Evolutionary conservation across 2,329 filamentous ascomycete species (phyloP).

Genomic region (Ceratocystis papillata): DNA sequence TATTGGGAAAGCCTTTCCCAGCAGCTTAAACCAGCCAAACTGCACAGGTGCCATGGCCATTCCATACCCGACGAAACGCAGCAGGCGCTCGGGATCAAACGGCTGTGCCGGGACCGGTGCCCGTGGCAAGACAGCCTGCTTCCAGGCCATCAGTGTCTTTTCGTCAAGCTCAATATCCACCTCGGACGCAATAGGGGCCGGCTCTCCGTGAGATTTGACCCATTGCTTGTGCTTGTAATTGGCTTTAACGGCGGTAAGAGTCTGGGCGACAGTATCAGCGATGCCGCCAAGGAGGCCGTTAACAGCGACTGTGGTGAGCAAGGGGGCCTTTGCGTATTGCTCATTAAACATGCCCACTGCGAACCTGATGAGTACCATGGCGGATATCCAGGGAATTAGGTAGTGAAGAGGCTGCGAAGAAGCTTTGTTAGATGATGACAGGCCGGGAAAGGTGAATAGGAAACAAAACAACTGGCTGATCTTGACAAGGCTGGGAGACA

Average conservation of each 20-base stretch:
- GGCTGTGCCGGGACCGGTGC: slow-evolving; percentile 33
- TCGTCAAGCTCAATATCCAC: slow-evolving; percentile 56
- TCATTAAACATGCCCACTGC: slow-evolving; percentile 15
- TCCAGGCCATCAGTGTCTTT: slow-evolving; percentile 57
- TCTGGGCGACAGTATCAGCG: slow-evolving; percentile 91
- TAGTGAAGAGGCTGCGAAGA: slow-evolving; percentile 20
- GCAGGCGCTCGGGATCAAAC: slow-evolving; percentile 91
- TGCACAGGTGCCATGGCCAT: slow-evolving; percentile 93
- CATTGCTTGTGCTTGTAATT: slow-evolving; percentile 37
- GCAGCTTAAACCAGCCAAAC: slow-evolving; percentile 89
- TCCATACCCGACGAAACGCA: slow-evolving; percentile 92
- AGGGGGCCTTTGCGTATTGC: slow-evolving; percentile 34
- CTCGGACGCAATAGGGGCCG: neutral
- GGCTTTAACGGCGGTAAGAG: slow-evolving; percentile 71
- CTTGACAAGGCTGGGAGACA: neutral
- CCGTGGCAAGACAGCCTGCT: slow-evolving; percentile 55
- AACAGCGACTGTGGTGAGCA: slow-evolving; percentile 97
- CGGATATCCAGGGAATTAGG: slow-evolving; percentile 16
- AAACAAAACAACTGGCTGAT: neutral
- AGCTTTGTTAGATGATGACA: neutral
- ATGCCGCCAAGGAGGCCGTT: slow-evolving; percentile 93
- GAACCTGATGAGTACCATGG: slow-evolving; percentile 18
- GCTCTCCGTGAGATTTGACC: slow-evolving; percentile 60
- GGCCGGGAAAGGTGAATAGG: neutral
- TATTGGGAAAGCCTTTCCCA: slow-evolving; percentile 73